Conservation (phyloP, 2,329 filamentous ascomycete species). For the Cladophialophora yegresii region DNA sequence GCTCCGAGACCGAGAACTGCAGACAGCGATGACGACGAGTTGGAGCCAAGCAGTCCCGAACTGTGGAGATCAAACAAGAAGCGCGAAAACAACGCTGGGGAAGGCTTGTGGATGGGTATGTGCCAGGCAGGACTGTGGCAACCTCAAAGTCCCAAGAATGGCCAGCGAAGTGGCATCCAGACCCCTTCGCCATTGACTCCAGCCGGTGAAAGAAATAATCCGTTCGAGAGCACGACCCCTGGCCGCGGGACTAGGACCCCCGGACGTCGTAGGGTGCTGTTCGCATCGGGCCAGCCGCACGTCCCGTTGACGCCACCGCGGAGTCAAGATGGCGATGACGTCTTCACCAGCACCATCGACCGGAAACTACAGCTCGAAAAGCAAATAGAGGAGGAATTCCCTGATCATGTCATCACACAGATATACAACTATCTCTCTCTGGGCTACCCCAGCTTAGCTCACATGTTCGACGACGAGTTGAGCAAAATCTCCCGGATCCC, state of each 20-base stretch:
- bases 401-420: conserved; percentile 84
- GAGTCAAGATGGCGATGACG: conserved; percentile 52
- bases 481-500: conserved; percentile 74
- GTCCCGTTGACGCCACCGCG: conserved; percentile 48
- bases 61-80: conserved; percentile 37
- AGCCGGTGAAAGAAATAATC: conserved; percentile 40
- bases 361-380: conserved; percentile 44
- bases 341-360: conserved; percentile 36
- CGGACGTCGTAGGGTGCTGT: conserved; percentile 33
- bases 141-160: conserved; percentile 34
- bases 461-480: conserved; percentile 80
- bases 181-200: conserved; percentile 47
- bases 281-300: conserved; percentile 19
- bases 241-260: conserved; percentile 35
- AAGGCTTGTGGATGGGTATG: conserved; percentile 40
- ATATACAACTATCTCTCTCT: conserved; percentile 96
- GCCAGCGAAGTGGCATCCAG: conserved; percentile 41
- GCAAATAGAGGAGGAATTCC: conserved; percentile 66
- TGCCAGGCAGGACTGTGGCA: conserved; percentile 36
- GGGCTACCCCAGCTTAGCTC: conserved; percentile 83
- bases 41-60: conserved; percentile 50
- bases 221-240: conserved; percentile 30
- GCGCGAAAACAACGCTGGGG: conserved; percentile 28
- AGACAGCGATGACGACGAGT: conserved; percentile 54
- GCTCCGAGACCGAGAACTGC: conserved; percentile 55